phyloP scores from a whole-genome alignment of 139 green algal genomes.

The Chlorella sp. region DNA sequence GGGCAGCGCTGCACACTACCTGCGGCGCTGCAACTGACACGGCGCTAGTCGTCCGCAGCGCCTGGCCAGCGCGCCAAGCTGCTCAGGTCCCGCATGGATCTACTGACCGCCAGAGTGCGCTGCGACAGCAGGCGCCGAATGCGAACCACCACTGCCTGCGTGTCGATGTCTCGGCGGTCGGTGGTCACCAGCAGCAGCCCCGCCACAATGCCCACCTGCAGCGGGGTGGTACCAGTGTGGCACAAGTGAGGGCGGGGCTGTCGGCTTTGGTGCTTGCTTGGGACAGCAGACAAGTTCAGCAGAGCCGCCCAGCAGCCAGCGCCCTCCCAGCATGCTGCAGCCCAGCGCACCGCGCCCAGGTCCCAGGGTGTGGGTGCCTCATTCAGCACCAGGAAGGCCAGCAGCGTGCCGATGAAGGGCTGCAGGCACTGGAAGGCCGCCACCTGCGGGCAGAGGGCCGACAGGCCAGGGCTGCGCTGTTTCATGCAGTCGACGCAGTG shows the following conservation, averaged over 20 bases:
- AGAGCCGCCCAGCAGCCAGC: too few relatives aligned
- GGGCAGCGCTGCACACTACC: too few relatives aligned
- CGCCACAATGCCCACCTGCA: constrained; percentile 21
- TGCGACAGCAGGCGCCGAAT: constrained; percentile 4
- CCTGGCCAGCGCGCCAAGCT: too few relatives aligned
- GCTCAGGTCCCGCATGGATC: background rate
- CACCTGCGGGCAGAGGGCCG: constrained; percentile 50
- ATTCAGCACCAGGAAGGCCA: constrained; percentile 62
- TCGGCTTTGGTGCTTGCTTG: too few relatives aligned
- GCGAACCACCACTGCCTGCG: background rate
- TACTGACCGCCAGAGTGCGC: background rate
- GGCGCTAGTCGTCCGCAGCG: too few relatives aligned
- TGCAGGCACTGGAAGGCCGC: constrained; percentile 76
- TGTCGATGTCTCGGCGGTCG: constrained; percentile 16
- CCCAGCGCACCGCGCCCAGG: constrained; percentile 61
- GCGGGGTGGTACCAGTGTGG: background rate
- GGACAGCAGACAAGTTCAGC: too few relatives aligned
- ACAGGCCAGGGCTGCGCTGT: too few relatives aligned
- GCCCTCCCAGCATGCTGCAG: constrained; percentile 31
- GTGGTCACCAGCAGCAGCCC: constrained; percentile 59
- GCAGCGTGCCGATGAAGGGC: constrained; percentile 68
- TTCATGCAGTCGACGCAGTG: background rate
- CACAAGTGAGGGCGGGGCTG: too few relatives aligned
- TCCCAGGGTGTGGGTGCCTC: constrained; percentile 66
- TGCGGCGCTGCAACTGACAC: too few relatives aligned